These are phyloP conservation scores for Botrytis squamosa DNA, from an alignment of 2,329 filamentous ascomycete genomes.

Conservation along the genomic window DNA sequence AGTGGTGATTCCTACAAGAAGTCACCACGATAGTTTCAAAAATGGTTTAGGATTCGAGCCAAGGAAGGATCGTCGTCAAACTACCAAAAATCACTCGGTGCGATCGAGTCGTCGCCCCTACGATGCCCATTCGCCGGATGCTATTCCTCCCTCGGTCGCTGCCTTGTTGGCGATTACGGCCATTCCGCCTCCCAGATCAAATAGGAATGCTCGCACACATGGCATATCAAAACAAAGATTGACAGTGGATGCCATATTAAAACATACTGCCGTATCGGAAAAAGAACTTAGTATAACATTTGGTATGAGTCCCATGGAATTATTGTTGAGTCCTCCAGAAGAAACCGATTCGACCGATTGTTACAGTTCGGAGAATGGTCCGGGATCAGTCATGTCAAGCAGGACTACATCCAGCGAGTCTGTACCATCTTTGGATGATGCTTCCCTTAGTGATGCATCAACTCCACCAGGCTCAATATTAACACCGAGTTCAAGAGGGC, in stretches of 20 bases:
- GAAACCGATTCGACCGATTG: slow-evolving; percentile 50
- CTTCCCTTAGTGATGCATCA: slow-evolving; percentile 47
- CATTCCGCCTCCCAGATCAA: slow-evolving; percentile 51
- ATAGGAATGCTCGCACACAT: slow-evolving; percentile 24
- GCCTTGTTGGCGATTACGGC: slow-evolving; percentile 61
- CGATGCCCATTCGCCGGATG: slow-evolving; percentile 52
- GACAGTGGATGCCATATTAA: slow-evolving; percentile 57
- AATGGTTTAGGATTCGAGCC: slow-evolving; percentile 25
- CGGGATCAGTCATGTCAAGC: slow-evolving; percentile 53
- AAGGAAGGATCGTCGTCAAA: slow-evolving; percentile 28
- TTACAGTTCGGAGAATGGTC: slow-evolving; percentile 51
- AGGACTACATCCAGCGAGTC: slow-evolving; percentile 60
- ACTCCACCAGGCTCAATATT: slow-evolving; percentile 34
- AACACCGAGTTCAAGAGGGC: slow-evolving; percentile 40
- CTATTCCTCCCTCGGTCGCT: slow-evolving; percentile 58
- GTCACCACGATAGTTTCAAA: slow-evolving; percentile 29
- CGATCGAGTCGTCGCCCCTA: slow-evolving; percentile 38
- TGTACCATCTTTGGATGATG: slow-evolving; percentile 55
- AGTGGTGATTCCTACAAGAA: slow-evolving; percentile 33
- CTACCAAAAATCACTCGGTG: slow-evolving; percentile 25
- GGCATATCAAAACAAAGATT: slow-evolving; percentile 41
- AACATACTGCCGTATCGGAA: slow-evolving; percentile 48
- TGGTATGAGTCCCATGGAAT: slow-evolving; percentile 55
- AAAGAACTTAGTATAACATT: slow-evolving; percentile 58
- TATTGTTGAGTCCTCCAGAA: slow-evolving; percentile 61